Percentiles rank a stretch among this genome's conserved stretches.
Evolutionary conservation across 2,329 filamentous ascomycete genomes (phyloP).

Genomic region (Clarireedia homoeocarpa): DNA sequence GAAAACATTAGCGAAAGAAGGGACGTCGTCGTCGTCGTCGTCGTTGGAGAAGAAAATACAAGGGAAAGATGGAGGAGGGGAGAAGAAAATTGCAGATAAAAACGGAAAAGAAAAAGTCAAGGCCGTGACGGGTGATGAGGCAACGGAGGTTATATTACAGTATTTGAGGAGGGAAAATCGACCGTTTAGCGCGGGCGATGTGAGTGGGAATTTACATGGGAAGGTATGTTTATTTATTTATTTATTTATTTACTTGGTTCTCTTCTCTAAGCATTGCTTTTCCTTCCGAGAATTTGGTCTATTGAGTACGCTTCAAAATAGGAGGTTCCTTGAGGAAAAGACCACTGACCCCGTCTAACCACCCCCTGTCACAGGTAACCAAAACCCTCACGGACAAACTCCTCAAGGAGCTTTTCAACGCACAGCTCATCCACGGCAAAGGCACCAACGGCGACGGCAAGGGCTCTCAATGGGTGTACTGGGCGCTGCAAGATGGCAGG

Average conservation of each 20-base stretch:
- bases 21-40: neutral
- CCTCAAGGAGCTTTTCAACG: conserved; percentile 55
- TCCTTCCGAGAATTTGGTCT: neutral
- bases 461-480: conserved; percentile 30
- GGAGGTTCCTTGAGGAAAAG: neutral
- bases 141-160: conserved; percentile 28
- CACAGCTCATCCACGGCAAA: conserved; percentile 48
- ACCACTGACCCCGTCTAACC: neutral
- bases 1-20: too few relatives aligned
- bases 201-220: conserved; percentile 54
- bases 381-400: conserved; percentile 50
- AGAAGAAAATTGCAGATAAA: conserved; percentile 9
- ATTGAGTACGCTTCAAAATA: neutral
- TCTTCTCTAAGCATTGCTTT: neutral
- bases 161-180: conserved; percentile 34
- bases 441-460: conserved; percentile 26
- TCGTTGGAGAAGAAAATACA: neutral
- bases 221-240: conserved; percentile 32
- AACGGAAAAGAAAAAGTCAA: conserved; percentile 24
- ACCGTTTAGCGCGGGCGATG: conserved; percentile 40
- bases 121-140: conserved; percentile 26
- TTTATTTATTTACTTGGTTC: too few relatives aligned
- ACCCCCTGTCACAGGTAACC: conserved; percentile 16
- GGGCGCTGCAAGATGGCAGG: conserved; percentile 20
- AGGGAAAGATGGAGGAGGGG: conserved; percentile 2